Percentiles rank a stretch among this genome's conserved stretches.
phyloP scores from a whole-genome alignment of 768 basidiomycete species.

The Holtermannia corniformis region DNA sequence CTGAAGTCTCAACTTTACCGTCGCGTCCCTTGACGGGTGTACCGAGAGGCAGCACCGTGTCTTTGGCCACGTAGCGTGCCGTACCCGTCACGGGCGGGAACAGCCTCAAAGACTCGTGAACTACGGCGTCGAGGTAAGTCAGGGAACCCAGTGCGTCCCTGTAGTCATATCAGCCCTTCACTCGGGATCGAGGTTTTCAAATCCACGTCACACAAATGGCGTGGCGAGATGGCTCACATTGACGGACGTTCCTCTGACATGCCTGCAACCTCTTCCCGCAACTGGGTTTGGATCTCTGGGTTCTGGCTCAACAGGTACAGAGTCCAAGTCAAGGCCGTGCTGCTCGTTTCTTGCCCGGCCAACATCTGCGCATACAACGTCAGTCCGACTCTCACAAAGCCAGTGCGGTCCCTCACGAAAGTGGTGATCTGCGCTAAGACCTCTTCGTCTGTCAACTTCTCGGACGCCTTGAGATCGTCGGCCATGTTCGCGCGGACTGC shows the following conservation, averaged over 20 bases:
- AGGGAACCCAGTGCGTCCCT: slow-evolving; percentile 54
- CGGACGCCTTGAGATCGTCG: slow-evolving; percentile 46
- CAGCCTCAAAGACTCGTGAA: slow-evolving; percentile 36
- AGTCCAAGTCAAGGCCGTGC: slow-evolving; percentile 74
- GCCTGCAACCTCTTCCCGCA: slow-evolving; percentile 57
- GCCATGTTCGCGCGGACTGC: slow-evolving; percentile 76
- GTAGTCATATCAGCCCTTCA: slow-evolving; percentile 33
- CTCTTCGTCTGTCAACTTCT: slow-evolving; percentile 76
- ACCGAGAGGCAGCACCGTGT: slow-evolving; percentile 27
- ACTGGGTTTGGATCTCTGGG: slow-evolving; percentile 56
- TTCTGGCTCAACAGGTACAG: slow-evolving; percentile 63
- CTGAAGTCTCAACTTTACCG: slow-evolving; percentile 30
- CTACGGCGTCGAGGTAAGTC: slow-evolving; percentile 65
- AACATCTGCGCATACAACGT: slow-evolving; percentile 25
- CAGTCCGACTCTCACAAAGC: neutral
- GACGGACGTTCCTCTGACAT: slow-evolving; percentile 40
- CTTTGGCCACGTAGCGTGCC: slow-evolving; percentile 19
- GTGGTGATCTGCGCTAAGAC: slow-evolving; percentile 29
- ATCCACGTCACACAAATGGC: neutral
- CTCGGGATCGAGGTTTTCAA: neutral
- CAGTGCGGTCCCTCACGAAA: slow-evolving; percentile 13
- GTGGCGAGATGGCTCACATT: slow-evolving; percentile 21
- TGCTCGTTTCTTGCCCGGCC: slow-evolving; percentile 71
- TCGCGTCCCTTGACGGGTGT: slow-evolving; percentile 31
- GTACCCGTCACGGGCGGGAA: slow-evolving; percentile 32